Base-by-base conservation (phyloP, 805 yeast genomes). In the Kluyveromyces starmeri region DNA sequence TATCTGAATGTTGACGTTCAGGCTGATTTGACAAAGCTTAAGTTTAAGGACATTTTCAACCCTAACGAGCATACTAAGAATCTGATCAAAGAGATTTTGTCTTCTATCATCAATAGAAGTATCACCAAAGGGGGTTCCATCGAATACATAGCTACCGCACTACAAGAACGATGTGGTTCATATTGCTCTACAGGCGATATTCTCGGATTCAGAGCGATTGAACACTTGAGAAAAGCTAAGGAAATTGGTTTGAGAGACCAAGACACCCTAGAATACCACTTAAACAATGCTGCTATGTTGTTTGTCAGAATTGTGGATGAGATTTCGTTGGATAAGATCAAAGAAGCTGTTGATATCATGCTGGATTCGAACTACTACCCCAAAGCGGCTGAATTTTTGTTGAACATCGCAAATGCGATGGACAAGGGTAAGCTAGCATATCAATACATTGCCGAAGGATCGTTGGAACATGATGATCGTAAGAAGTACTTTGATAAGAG, bases 151-250 rank as follows among this genome's bases (percentile, higher is more conserved):
- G 94, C 96, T 1, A 76, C 78, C 22, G 76, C 88, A 1, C 64
- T 92, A 34, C 95, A 92, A 58, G 94, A 84, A 36, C 78, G 89
- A 40, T 92, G 98, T 65, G 94, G 95, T 1, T 77, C 95, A 0
- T 92, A 86, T 59, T 92, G 97, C 51, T 84, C 96, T 0, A 75
- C 94, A 11, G 84, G 82, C 45, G 98, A 92, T 58, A 96, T 92
- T 18, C 70, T 86, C 40, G 83, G 92, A 10, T 92, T 88, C 67
- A 82, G 89, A 58, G 97, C 96, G 0, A 77, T 86, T 47, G 98
- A 92, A 55, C 86, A 82, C 55, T 66, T 92, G 48, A 82, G 89
- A 38, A 77, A 80, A 47, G 96, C 97, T 1, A 82, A 79, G 48
- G 82, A 76, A 38, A 73, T 76, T 40, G 84, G 83, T 2, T 58